Conservation (phyloP, 1,139 yeast genomes). For the Geotrichum reessii region DNA sequence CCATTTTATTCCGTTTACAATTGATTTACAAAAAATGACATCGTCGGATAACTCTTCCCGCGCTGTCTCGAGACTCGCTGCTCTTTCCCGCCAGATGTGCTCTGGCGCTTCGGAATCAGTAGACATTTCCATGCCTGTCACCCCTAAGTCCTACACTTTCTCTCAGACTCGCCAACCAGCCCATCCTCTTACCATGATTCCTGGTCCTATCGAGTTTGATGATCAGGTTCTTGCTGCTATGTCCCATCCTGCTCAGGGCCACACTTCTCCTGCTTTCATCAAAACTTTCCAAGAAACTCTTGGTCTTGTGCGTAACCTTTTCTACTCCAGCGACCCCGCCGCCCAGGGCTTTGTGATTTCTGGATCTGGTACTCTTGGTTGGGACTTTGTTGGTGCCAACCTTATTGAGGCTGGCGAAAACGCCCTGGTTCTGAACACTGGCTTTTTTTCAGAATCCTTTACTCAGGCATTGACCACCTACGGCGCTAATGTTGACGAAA, state of each 20-base stretch:
- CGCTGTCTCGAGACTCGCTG: conserved; percentile 3
- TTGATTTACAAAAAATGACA: no score
- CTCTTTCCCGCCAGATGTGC: conserved; percentile 8
- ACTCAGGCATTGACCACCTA: conserved; percentile 72
- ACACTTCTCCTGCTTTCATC: conserved; percentile 84
- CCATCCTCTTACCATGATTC: conserved; percentile 66
- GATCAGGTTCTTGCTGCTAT: conserved; percentile 75
- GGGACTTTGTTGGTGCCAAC: conserved; percentile 87
- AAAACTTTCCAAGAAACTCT: conserved; percentile 66
- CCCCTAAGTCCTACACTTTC: not conserved
- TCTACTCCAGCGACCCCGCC: conserved; percentile 57
- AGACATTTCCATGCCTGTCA: not conserved
- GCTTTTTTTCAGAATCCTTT: conserved; percentile 82
- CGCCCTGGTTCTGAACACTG: conserved; percentile 83
- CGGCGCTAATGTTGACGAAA: conserved; percentile 62
- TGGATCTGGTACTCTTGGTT: conserved; percentile 93
- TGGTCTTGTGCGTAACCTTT: conserved; percentile 62
- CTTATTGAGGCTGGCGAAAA: conserved; percentile 54
- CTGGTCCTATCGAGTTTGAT: conserved; percentile 91
- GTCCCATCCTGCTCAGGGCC: conserved; percentile 82
- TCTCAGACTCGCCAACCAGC: conserved; percentile 18
- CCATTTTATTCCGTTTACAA: not conserved
- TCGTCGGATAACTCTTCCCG: not conserved
- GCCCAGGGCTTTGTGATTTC: conserved; percentile 78
- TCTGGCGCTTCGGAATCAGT: not conserved